Percentiles rank a stretch among this genome's conserved stretches.
phyloP scores from a whole-genome alignment of 495 filamentous ascomycete genomes.

The Amniculicola lignicola region DNA sequence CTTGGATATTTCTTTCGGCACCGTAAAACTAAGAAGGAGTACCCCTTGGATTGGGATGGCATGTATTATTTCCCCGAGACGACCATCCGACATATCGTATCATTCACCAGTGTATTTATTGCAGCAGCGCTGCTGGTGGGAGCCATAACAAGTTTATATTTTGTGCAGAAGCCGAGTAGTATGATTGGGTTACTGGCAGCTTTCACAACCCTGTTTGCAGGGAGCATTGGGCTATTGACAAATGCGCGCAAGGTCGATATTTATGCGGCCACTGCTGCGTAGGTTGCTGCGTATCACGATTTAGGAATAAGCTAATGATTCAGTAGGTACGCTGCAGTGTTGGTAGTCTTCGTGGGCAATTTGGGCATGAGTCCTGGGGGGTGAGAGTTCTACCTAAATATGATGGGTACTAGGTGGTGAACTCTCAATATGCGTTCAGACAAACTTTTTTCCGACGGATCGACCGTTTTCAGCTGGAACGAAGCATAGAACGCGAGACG shows the following conservation, averaged over 20 bases:
- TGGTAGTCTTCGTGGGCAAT: conserved; percentile 10
- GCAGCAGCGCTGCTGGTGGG: conserved; percentile 22
- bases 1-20: conserved; percentile 14
- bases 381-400: too few species aligned
- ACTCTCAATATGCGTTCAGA: too few species aligned
- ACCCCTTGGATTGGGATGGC: conserved; percentile 7
- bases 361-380: conserved; percentile 1
- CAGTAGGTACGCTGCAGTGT: conserved; percentile 1
- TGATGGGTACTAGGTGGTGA: too few species aligned
- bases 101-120: conserved; percentile 16
- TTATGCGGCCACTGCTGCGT: conserved; percentile 32
- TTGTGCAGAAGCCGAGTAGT: conserved; percentile 7
- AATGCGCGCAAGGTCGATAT: conserved; percentile 28
- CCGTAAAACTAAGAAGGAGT: conserved; percentile 5
- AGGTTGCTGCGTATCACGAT: neutral
- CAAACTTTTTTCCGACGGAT: too few species aligned
- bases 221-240: conserved; percentile 19
- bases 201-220: conserved; percentile 28
- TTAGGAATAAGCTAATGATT: neutral
- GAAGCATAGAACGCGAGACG: too few species aligned
- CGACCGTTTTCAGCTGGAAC: too few species aligned
- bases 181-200: conserved; percentile 17
- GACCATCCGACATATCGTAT: conserved; percentile 15
- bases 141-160: conserved; percentile 28
- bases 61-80: conserved; percentile 24